Base-by-base conservation (phyloP, 352 stramenopile genomes). In the Globisporangium radiosum region DNA sequence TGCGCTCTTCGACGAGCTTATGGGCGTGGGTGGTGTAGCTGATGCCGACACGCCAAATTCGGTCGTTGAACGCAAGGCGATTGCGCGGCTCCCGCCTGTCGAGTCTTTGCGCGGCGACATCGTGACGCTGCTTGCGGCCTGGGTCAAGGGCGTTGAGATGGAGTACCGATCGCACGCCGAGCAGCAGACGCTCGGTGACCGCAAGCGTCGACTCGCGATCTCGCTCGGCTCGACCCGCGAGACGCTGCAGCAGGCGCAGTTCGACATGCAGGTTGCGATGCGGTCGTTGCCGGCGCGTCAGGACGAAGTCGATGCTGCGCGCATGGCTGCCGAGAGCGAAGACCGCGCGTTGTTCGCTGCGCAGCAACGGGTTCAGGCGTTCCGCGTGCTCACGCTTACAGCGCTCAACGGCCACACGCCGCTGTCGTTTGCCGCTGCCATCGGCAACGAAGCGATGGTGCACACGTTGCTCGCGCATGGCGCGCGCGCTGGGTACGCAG, bases 371-470 rank as follows among this genome's bases (percentile, higher is more conserved):
- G 55, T 90, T 5, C 62, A 69, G 14, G 77, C 65, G 9, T 81
- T 78, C 59, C 71, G 74, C 10, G 52, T 90, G 25, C 58, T 93
- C 0, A 74, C 76, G 5, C 81, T 76, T 55, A 63, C 73, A 3
- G 73, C 79, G 5, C 44, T 91, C 7, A 90, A 83, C 40, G 81
- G 83, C 2, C 83, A 93, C 59, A 90, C 81, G 6, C 69, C 83
- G 7, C 60, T 93, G 43, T 83, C 72, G 2, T 93, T 90, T 62
- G 81, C 83, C 1, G 70, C 73, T 7, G 76, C 71, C 0, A 62
- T 91, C 7, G 83, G 83, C 0, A 93, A 93, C 54, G 81, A 93
- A 8, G 78, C 79, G 1, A 84, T 90, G 47, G 76, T 88, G 13
- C 74, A 90, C 58, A 76, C 89, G 69, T 57, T 93, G 47, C 55